phyloP scores from a whole-genome alignment of 305 asterid genomes.

The Fraxinus ornus region DNA sequence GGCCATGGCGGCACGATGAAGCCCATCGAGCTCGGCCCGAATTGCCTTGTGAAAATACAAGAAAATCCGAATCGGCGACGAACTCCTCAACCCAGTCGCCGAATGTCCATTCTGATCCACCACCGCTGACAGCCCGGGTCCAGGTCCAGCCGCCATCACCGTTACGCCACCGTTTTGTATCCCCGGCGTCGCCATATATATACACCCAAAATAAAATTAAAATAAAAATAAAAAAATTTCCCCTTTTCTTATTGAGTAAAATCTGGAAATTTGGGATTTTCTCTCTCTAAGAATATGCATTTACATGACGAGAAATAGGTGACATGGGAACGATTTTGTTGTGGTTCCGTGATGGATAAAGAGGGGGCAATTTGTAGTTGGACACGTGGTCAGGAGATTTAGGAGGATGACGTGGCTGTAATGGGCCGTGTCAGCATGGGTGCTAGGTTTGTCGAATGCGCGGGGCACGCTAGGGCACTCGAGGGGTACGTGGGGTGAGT shows the following conservation, averaged over 20 bases:
- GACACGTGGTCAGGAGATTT: constrained; percentile 54
- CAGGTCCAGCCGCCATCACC: constrained; percentile 43
- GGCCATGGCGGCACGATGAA: constrained; percentile 71
- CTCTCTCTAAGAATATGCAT: constrained; percentile 2
- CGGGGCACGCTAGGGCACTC: constrained; percentile 55
- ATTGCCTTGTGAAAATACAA: constrained; percentile 81
- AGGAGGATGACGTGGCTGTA: constrained; percentile 42
- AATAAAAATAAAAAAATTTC: background rate
- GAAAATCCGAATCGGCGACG: constrained; percentile 83
- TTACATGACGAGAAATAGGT: background rate
- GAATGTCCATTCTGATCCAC: constrained; percentile 58
- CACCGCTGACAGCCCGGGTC: constrained; percentile 30
- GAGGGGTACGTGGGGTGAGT: constrained; percentile 31
- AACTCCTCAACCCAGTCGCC: constrained; percentile 39
- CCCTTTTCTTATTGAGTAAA: constrained; percentile 15
- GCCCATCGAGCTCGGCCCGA: constrained; percentile 71
- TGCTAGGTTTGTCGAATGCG: constrained; percentile 35
- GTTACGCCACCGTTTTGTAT: constrained; percentile 59
- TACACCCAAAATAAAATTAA: background rate
- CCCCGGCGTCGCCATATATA: constrained; percentile 59
- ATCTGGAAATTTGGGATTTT: constrained; percentile 11
- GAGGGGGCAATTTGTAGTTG: constrained; percentile 50
- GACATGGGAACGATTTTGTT: constrained; percentile 19
- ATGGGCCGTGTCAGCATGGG: constrained; percentile 59
- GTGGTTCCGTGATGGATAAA: constrained; percentile 44